Base-by-base conservation (phyloP, 176 grass and related monocot genomes). In the Pontederia crassipes region DNA sequence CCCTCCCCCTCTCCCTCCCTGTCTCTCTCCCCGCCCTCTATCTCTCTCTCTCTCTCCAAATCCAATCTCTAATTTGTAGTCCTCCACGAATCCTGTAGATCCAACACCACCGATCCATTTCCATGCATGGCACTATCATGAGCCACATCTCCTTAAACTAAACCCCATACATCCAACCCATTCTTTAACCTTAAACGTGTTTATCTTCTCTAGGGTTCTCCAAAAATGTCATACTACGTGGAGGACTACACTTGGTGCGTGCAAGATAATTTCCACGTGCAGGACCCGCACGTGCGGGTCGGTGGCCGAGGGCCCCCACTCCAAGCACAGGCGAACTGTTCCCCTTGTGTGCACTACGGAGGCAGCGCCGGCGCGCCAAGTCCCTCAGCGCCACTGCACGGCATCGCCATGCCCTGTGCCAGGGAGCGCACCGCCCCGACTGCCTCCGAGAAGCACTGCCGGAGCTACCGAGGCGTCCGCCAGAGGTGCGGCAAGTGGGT, bases 401-500 rank as follows among this genome's bases (percentile, higher is more conserved):
- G 56, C 17, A 10, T 4, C 16, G 8, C 10, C 55, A 32, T 12
- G 56, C 9, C 51, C 14, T 2, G 17, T 40, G 32, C 32, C 32
- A 40, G 32, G 32, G 32, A 40, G 32, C 32, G 89, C 78, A 72
- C 73, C 70, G 66, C 81, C 88, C 20, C 83, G 74, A 60, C 80
- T 80, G 48, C 71, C 84, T 68, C 71, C 4, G 80, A 83, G 52
- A 83, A 75, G 69, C 81, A 88, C 73, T 24, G 20, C 20, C 72
- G 68, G 12, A 82, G 68, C 62, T 95, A 95, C 78, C 89, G 89
- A 24, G 89, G 89, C 62, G 81, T 95, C 71, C 79, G 89, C 20
- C 79, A 73, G 60, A 26, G 89, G 70, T 85, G 82, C 79, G 89
- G 89, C 57, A 95, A 95, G 82, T 95, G 89, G 89, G 89, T 95